Base-by-base conservation (phyloP, 1,284 basidiomycete genomes). In the Pseudozyma tsukubaensis region DNA sequence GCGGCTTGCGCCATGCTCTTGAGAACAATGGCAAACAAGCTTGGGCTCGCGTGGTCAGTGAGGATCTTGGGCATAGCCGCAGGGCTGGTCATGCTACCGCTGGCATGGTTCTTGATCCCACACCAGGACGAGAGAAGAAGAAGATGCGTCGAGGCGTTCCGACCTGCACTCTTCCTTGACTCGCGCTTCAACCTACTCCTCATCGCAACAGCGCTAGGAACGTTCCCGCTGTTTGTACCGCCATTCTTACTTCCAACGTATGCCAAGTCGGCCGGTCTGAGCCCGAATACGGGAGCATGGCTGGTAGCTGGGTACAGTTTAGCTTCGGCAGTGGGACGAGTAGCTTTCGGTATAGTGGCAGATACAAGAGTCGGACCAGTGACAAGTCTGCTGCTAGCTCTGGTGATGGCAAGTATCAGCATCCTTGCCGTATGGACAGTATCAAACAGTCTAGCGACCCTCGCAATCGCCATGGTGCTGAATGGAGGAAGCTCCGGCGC, bases 211-310 rank as follows among this genome's bases (percentile, higher is more conserved):
- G 83, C 80, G 4, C 53, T 85, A 8, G 82, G 64, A 3, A 83
- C 82, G 3, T 85, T 85, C 54, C 81, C 84, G 1, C 74, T 85
- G 18, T 79, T 85, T 57, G 83, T 85, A 3, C 83, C 85, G 10
- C 83, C 85, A 24, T 85, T 85, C 76, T 81, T 84, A 65, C 72
- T 85, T 6, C 85, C 85, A 1, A 75, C 85, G 4, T 85, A 83
- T 63, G 83, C 82, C 10, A 67, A 72, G 34, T 76, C 77, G 16
- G 76, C 84, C 11, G 78, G 80, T 11, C 70, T 72, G 47, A 68
- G 63, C 47, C 39, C 78, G 5, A 63, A 76, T 6, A 63, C 79
- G 1, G 80, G 82, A 3, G 84, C 85, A n/a, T 73, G 69, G 65
- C 59, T 78, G 29, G 73, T 78, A 6, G 73, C 76, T 32, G 76